Conservation (phyloP, 345 rosid genomes). For the Brassica rapa region DNA sequence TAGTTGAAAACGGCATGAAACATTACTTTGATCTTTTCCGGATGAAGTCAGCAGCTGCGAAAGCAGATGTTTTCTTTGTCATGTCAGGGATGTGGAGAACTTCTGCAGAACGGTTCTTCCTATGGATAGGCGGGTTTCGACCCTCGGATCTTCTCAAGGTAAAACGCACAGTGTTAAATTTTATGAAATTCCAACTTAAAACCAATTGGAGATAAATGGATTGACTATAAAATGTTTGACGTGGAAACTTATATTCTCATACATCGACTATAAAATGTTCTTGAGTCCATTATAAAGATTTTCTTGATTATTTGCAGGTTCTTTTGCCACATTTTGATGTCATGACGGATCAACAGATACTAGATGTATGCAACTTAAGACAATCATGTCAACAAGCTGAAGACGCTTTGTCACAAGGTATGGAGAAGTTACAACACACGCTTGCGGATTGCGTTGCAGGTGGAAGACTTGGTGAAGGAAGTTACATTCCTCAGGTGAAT, state of each 20-base stretch:
- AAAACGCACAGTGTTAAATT: neutral
- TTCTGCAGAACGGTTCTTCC: slow-evolving; percentile 79
- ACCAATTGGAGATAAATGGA: neutral
- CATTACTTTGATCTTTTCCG: slow-evolving; percentile 82
- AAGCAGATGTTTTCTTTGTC: slow-evolving; percentile 79
- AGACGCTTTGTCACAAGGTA: slow-evolving; percentile 89
- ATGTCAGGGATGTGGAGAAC: slow-evolving; percentile 94
- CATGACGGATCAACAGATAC: slow-evolving; percentile 62
- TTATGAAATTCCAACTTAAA: neutral
- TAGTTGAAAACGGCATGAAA: slow-evolving; percentile 65
- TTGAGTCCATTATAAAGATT: neutral
- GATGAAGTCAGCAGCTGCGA: slow-evolving; percentile 76
- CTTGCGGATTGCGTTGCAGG: slow-evolving; percentile 68
- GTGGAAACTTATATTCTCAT: too few species aligned
- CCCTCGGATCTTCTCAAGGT: slow-evolving; percentile 98
- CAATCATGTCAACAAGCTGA: slow-evolving; percentile 96
- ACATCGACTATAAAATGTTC: neutral
- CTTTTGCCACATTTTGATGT: slow-evolving; percentile 74
- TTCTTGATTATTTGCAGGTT: slow-evolving; percentile 49
- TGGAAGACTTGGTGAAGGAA: slow-evolving; percentile 60
- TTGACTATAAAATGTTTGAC: too few species aligned
- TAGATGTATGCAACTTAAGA: slow-evolving; percentile 56
- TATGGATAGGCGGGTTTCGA: slow-evolving; percentile 95
- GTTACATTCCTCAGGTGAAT: slow-evolving; percentile 55
- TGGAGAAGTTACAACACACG: slow-evolving; percentile 81